phyloP scores from a whole-genome alignment of 129 eudicot species.

The Cynara cardunculus region DNA sequence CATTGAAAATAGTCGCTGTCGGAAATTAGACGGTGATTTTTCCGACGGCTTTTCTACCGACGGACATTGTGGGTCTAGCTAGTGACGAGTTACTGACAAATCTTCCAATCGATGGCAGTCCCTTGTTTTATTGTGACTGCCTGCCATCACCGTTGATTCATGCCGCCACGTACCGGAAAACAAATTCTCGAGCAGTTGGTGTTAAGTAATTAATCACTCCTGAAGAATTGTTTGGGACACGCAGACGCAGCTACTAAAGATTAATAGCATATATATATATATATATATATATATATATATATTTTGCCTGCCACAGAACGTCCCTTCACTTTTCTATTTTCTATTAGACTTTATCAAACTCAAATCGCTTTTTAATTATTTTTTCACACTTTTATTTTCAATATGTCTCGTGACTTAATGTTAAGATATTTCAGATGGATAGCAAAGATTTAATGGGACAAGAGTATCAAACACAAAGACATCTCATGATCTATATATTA shows the following conservation, averaged over 20 bases:
- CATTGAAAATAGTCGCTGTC: too few species aligned
- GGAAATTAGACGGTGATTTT: too few species aligned
- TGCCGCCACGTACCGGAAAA: not conserved
- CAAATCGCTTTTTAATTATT: not conserved
- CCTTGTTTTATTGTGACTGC: too few species aligned
- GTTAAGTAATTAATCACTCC: not conserved
- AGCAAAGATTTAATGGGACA: not conserved
- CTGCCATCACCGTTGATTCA: not conserved
- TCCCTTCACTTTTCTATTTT: conserved; percentile 19
- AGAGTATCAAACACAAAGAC: not conserved
- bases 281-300: not conserved
- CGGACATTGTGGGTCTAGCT: too few species aligned
- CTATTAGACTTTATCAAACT: not conserved
- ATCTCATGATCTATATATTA: not conserved
- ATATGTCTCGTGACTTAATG: not conserved
- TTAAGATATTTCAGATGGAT: not conserved
- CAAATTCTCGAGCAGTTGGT: not conserved
- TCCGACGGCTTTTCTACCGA: too few species aligned
- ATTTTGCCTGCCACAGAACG: conserved; percentile 34
- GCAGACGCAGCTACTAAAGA: not conserved
- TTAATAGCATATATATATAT: not conserved
- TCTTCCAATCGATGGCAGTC: too few species aligned
- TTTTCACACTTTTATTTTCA: not conserved
- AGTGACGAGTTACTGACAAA: too few species aligned
- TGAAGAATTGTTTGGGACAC: conserved; percentile 3